Evolutionary conservation across 2,329 filamentous ascomycete genomes (phyloP).

Genomic region (Aspergillus fumigatus): DNA sequence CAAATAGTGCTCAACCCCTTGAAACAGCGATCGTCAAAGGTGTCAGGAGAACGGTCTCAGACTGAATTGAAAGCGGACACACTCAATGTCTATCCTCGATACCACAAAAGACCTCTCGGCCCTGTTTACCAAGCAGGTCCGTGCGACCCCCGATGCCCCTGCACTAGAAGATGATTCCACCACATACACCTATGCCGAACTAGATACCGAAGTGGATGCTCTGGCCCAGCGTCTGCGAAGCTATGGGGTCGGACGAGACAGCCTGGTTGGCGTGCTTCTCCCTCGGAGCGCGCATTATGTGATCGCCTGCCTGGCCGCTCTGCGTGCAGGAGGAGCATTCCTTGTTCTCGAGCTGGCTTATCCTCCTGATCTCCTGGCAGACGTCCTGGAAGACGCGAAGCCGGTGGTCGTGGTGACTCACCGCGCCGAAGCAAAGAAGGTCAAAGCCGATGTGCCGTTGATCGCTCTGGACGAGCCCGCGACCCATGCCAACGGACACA

Average conservation of each 20-base stretch:
- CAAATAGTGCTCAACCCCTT: background rate
- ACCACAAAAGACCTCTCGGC: slow-evolving; percentile 67
- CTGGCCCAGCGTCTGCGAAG: slow-evolving; percentile 61
- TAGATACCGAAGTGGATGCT: slow-evolving; percentile 63
- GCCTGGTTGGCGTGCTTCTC: slow-evolving; percentile 69
- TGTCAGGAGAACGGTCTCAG: background rate
- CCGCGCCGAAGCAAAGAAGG: slow-evolving; percentile 58
- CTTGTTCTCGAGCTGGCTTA: slow-evolving; percentile 77
- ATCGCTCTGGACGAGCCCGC: slow-evolving; percentile 57
- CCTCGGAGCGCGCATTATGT: slow-evolving; percentile 74
- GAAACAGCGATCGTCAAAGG: background rate
- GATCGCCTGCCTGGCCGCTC: slow-evolving; percentile 70
- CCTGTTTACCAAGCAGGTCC: slow-evolving; percentile 65
- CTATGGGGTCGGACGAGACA: slow-evolving; percentile 67
- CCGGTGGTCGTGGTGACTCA: slow-evolving; percentile 69
- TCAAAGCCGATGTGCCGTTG: slow-evolving; percentile 58
- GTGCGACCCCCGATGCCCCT: slow-evolving; percentile 62
- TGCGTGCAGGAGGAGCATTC: slow-evolving; percentile 74
- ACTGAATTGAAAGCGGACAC: background rate
- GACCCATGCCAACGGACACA: slow-evolving; percentile 31
- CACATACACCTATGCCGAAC: slow-evolving; percentile 67
- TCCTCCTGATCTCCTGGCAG: slow-evolving; percentile 66
- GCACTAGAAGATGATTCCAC: slow-evolving; percentile 67
- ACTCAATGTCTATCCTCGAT: slow-evolving; percentile 62
- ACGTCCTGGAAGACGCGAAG: slow-evolving; percentile 71